phyloP scores from a whole-genome alignment of 2,329 filamentous ascomycete species.

The Verticillium dahliae region DNA sequence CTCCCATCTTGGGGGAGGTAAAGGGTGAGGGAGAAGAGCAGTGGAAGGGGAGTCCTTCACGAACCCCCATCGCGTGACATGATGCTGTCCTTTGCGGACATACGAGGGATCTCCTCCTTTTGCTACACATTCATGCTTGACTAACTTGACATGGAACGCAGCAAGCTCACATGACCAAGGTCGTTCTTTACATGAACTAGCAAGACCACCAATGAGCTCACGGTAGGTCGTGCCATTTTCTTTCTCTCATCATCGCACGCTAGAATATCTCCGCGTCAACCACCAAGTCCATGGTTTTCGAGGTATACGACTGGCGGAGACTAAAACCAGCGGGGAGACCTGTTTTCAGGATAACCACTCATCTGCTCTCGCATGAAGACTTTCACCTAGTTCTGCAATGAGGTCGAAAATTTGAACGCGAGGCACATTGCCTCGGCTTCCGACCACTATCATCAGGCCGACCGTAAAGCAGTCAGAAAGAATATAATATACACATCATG shows the following conservation, averaged over 20 bases:
- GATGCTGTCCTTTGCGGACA: background rate
- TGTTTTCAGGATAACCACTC: constrained; percentile 39
- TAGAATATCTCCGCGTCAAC: constrained; percentile 85
- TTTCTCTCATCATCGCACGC: constrained; percentile 40
- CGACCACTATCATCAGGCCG: background rate
- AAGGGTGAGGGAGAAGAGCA: too few species aligned
- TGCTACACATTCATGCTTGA: background rate
- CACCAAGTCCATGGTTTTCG: constrained; percentile 65
- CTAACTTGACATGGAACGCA: too few species aligned
- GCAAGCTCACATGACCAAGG: background rate
- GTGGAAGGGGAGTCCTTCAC: too few species aligned
- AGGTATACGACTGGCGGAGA: constrained; percentile 96
- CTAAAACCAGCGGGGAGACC: constrained; percentile 42
- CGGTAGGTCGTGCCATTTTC: constrained; percentile 3
- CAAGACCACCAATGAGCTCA: background rate
- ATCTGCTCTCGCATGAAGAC: constrained; percentile 73
- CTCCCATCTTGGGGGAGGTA: background rate
- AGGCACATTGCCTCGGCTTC: constrained; percentile 49
- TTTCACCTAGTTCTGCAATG: constrained; percentile 58
- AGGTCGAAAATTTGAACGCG: constrained; percentile 78
- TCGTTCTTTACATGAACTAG: background rate
- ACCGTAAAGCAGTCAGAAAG: background rate
- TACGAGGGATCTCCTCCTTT: background rate
- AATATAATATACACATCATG: too few species aligned
- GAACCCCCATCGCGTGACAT: background rate